phyloP scores from a whole-genome alignment of 2,329 filamentous ascomycete genomes.

The Diplocarpon rosae region DNA sequence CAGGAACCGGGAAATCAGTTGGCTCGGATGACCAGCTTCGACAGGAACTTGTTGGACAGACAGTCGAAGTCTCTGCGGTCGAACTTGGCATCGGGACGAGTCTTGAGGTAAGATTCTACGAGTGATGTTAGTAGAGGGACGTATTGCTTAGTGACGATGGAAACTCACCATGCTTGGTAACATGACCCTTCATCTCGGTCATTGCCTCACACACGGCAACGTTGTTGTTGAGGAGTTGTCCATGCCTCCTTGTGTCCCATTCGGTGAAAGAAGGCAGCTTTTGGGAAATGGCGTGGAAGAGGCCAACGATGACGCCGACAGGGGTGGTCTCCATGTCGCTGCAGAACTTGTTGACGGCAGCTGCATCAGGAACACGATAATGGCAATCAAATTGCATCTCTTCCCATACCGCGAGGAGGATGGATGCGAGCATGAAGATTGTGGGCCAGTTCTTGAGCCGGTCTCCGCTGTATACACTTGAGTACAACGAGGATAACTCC shows the following conservation, averaged over 20 bases:
- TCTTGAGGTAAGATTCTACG: slow-evolving; percentile 75
- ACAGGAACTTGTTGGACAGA: slow-evolving; percentile 93
- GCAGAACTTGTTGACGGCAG: slow-evolving; percentile 88
- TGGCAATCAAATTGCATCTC: slow-evolving; percentile 98
- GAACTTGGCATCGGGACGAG: slow-evolving; percentile 66
- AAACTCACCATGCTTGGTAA: slow-evolving; percentile 79
- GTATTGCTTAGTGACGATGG: background rate
- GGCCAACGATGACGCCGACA: slow-evolving; percentile 88
- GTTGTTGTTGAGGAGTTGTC: slow-evolving; percentile 84
- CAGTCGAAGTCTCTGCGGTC: slow-evolving; percentile 90
- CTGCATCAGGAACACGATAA: slow-evolving; percentile 79
- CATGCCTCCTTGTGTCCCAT: slow-evolving; percentile 88
- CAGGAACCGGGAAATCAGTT: slow-evolving; percentile 43
- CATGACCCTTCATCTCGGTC: slow-evolving; percentile 89
- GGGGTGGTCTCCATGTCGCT: slow-evolving; percentile 92
- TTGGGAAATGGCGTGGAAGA: slow-evolving; percentile 96
- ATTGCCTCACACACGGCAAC: slow-evolving; percentile 85
- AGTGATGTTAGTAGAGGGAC: slow-evolving; percentile 32
- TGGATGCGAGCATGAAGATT: slow-evolving; percentile 93
- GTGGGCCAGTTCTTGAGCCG: slow-evolving; percentile 98
- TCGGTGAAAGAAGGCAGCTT: slow-evolving; percentile 88
- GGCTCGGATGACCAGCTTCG: slow-evolving; percentile 89
- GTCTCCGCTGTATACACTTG: slow-evolving; percentile 94
- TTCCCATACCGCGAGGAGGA: slow-evolving; percentile 91
- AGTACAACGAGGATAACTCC: slow-evolving; percentile 85